Evolutionary conservation across 2,329 filamentous ascomycete species (phyloP).

Genomic region (Stenocarpella maydis): DNA sequence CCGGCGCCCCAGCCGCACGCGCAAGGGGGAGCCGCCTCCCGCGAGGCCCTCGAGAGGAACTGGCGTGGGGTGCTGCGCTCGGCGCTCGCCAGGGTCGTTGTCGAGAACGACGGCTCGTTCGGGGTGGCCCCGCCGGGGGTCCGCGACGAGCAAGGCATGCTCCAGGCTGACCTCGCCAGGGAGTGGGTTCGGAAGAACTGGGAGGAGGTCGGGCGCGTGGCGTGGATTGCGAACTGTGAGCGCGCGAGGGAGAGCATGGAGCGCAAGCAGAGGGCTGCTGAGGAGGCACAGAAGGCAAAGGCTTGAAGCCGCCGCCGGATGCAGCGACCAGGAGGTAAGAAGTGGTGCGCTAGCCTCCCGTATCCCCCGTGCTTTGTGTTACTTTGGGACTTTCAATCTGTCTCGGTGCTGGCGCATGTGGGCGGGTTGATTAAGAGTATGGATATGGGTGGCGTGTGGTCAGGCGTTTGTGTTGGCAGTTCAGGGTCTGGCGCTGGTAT

Average conservation of each 20-base stretch:
- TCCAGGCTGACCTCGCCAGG: constrained; percentile 50
- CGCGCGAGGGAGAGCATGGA: constrained; percentile 33
- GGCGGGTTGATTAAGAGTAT: background rate
- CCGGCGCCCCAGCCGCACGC: constrained; percentile 39
- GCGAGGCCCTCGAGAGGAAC: constrained; percentile 36
- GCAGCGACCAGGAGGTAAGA: background rate
- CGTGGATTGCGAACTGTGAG: constrained; percentile 37
- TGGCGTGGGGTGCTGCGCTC: constrained; percentile 48
- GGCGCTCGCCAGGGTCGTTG: constrained; percentile 59
- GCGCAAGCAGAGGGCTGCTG: background rate
- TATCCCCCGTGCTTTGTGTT: background rate
- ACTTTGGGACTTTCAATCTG: background rate
- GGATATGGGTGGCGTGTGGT: background rate
- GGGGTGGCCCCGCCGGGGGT: constrained; percentile 43
- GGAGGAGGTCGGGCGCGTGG: constrained; percentile 43
- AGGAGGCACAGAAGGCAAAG: background rate
- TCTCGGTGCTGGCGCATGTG: background rate
- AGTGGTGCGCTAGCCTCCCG: background rate
- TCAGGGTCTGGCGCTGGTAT: background rate
- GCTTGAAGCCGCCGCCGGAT: too few relatives aligned
- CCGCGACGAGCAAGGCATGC: constrained; percentile 51
- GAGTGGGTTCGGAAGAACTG: constrained; percentile 53
- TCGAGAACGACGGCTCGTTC: constrained; percentile 53
- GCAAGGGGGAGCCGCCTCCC: background rate
- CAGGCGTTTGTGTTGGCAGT: background rate